Evolutionary conservation across 192 early-diverging fungal species (phyloP).

Genomic region (Podochytrium sp.): DNA sequence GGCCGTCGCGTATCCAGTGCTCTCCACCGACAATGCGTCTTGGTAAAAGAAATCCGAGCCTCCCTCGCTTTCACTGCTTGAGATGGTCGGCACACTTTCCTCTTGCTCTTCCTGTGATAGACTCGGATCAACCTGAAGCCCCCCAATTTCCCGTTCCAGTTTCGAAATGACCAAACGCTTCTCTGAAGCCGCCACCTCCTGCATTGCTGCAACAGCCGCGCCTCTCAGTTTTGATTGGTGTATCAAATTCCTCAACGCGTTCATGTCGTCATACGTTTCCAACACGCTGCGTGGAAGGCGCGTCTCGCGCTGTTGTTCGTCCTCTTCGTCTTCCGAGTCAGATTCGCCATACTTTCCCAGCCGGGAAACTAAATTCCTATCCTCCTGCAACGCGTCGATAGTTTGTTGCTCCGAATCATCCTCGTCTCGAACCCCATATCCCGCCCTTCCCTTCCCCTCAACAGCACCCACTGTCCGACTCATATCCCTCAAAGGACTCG

Average conservation of each 20-base stretch:
- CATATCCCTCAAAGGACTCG: too few species aligned
- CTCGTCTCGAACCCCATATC: too few species aligned
- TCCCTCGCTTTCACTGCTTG: background rate
- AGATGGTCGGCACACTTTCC: too few species aligned
- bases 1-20: background rate
- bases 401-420: background rate
- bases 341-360: slow-evolving; percentile 11
- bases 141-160: too few species aligned
- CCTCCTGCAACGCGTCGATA: background rate
- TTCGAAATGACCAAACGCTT: too few species aligned
- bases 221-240: too few species aligned
- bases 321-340: slow-evolving; percentile 9
- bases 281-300: too few species aligned
- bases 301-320: background rate
- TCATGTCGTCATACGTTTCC: background rate
- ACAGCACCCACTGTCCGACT: too few species aligned
- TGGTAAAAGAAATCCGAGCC: slow-evolving; percentile 15
- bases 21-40: slow-evolving; percentile 11
- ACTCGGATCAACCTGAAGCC: too few species aligned
- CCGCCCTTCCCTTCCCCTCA: too few species aligned
- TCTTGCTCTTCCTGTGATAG: background rate
- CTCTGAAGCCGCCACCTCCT: too few species aligned
- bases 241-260: background rate
- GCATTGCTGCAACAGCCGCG: too few species aligned
- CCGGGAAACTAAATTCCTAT: background rate